Evolutionary conservation across 164 flowering plant genomes (phyloP).

Genomic region (Vitis rupestris): DNA sequence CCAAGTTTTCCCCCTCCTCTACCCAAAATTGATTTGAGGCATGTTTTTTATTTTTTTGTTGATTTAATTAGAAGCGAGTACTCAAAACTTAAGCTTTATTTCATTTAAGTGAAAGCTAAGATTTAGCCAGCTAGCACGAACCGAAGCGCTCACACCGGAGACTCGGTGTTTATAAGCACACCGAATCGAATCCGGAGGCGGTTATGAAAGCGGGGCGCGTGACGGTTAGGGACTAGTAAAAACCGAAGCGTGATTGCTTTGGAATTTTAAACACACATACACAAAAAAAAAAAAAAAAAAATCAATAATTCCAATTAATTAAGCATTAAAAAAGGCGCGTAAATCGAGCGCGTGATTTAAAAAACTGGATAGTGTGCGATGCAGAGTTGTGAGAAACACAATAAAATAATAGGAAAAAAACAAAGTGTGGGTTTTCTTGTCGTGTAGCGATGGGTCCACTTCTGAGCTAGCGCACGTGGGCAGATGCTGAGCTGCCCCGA

Average conservation of each 20-base stretch:
- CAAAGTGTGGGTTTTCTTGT: conserved; percentile 13
- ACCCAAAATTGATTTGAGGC: too few relatives aligned
- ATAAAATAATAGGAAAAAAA: not conserved
- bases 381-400: too few relatives aligned
- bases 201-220: not conserved
- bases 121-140: not conserved
- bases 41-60: too few relatives aligned
- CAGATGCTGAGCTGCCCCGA: conserved; percentile 10
- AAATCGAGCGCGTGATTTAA: not conserved
- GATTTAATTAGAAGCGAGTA: too few relatives aligned
- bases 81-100: too few relatives aligned
- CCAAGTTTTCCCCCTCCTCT: too few relatives aligned
- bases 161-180: too few relatives aligned
- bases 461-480: conserved; percentile 36
- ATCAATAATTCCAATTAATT: not conserved
- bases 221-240: conserved; percentile 17
- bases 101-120: too few relatives aligned
- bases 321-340: conserved; percentile 2
- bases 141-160: too few relatives aligned
- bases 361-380: too few relatives aligned
- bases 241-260: conserved; percentile 12
- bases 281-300: not conserved
- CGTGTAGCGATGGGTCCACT: conserved; percentile 20
- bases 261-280: not conserved
- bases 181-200: too few relatives aligned